A percentile compares a stretch with the other conserved stretches of the same genome.
These are phyloP conservation scores for Populus alba DNA, from an alignment of 345 rosid genomes.

Conservation along the genomic window DNA sequence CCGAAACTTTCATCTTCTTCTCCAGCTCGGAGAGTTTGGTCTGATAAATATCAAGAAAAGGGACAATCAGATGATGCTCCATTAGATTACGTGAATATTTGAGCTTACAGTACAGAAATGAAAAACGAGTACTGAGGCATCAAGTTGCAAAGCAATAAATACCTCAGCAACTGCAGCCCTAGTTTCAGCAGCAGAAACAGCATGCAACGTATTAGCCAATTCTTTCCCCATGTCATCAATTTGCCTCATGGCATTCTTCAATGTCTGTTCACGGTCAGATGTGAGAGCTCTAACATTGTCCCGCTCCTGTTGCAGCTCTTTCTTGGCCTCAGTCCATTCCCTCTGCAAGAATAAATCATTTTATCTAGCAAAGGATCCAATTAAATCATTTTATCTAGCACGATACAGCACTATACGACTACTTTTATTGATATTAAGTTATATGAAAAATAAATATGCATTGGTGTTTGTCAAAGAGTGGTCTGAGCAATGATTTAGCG, in stretches of 20 bases:
- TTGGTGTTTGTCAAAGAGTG: too few species aligned
- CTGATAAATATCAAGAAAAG: conserved; percentile 40
- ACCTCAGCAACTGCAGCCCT: conserved; percentile 95
- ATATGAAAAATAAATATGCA: neutral
- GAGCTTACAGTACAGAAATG: neutral
- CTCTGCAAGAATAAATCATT: conserved; percentile 50
- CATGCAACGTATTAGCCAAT: conserved; percentile 66
- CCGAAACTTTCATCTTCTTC: conserved; percentile 52
- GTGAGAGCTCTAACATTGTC: conserved; percentile 58
- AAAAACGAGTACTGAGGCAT: neutral
- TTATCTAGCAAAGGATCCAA: too few species aligned
- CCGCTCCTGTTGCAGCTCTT: conserved; percentile 77
- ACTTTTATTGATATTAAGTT: neutral
- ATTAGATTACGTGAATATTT: neutral
- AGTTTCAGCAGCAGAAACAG: conserved; percentile 75
- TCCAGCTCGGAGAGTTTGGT: conserved; percentile 72
- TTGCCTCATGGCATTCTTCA: conserved; percentile 75
- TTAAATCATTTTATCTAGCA: too few species aligned
- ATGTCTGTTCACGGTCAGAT: conserved; percentile 62
- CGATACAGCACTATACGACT: neutral
- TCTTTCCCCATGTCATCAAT: conserved; percentile 82
- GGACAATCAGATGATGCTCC: conserved; percentile 1
- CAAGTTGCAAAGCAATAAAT: neutral
- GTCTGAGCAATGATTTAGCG: too few species aligned
- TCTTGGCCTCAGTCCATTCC: conserved; percentile 96